Conservation (phyloP, 345 rosid species). For the Leavenworthia alabamica region DNA sequence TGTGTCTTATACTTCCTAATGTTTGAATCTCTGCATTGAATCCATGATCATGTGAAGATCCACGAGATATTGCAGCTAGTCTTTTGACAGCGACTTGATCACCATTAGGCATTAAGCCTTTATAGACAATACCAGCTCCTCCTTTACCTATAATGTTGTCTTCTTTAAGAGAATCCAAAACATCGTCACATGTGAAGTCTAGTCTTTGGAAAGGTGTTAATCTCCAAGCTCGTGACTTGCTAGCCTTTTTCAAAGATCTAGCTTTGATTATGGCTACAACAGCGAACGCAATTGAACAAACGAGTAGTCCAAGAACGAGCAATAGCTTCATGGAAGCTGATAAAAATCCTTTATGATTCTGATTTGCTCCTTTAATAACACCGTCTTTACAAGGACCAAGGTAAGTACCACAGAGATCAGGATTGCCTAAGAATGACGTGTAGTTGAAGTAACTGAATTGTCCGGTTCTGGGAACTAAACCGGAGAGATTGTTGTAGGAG, state of each 20-base stretch:
- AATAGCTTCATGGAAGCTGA: conserved; percentile 79
- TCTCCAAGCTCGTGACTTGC: conserved; percentile 80
- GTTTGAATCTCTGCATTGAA: conserved; percentile 96
- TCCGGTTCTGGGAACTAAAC: conserved; percentile 82
- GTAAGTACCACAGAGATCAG: conserved; percentile 79
- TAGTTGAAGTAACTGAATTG: conserved; percentile 88
- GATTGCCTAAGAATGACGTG: conserved; percentile 78
- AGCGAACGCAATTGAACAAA: conserved; percentile 77
- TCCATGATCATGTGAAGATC: conserved; percentile 92
- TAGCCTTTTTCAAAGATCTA: conserved; percentile 69
- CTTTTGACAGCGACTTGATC: conserved; percentile 79
- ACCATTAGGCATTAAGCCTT: conserved; percentile 70
- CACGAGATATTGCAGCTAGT: conserved; percentile 70
- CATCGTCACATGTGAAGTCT: conserved; percentile 80
- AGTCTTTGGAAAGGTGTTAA: conserved; percentile 92
- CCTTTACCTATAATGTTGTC: conserved; percentile 92
- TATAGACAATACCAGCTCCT: conserved; percentile 89
- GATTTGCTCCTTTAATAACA: conserved; percentile 43
- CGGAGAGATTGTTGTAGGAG: conserved; percentile 82
- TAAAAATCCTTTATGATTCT: conserved; percentile 50
- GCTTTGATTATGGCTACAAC: conserved; percentile 82
- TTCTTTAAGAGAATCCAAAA: conserved; percentile 74
- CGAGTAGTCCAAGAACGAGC: conserved; percentile 72
- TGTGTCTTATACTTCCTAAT: conserved; percentile 75
- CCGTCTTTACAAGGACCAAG: conserved; percentile 72